phyloP scores from a whole-genome alignment of 2,329 filamentous ascomycete species.

The Metarhizium sp. region DNA sequence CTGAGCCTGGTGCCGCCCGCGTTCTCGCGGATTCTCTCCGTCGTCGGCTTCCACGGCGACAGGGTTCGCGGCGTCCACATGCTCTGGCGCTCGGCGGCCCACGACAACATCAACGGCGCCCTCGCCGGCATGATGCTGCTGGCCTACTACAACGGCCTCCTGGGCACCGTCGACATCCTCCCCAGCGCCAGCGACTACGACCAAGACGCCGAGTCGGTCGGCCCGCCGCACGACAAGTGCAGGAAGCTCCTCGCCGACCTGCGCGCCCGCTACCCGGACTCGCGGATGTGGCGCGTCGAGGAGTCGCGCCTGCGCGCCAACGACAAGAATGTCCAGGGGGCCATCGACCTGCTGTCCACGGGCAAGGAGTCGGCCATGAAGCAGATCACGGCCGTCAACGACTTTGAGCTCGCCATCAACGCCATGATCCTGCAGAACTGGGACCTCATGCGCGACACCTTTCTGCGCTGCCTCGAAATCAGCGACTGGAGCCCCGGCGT shows the following conservation, averaged over 20 bases:
- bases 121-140: slow-evolving; percentile 75
- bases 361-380: slow-evolving; percentile 64
- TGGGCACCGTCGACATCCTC: slow-evolving; percentile 82
- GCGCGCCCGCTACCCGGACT: slow-evolving; percentile 69
- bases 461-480: slow-evolving; percentile 64
- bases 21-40: slow-evolving; percentile 75
- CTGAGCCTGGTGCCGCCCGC: slow-evolving; percentile 90
- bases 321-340: slow-evolving; percentile 54
- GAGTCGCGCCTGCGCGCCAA: slow-evolving; percentile 69
- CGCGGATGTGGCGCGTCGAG: slow-evolving; percentile 78
- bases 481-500: slow-evolving; percentile 88
- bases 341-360: slow-evolving; percentile 54
- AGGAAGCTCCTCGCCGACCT: slow-evolving; percentile 60
- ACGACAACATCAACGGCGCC: slow-evolving; percentile 85
- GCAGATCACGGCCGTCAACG: slow-evolving; percentile 76
- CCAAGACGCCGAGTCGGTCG: slow-evolving; percentile 49
- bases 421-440: slow-evolving; percentile 75
- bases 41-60: slow-evolving; percentile 88
- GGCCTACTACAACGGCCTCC: slow-evolving; percentile 78
- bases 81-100: slow-evolving; percentile 84
- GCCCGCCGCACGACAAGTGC: slow-evolving; percentile 64
- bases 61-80: slow-evolving; percentile 71
- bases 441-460: slow-evolving; percentile 61
- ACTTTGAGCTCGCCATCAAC: slow-evolving; percentile 75
- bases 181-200: slow-evolving; percentile 47